Evolutionary conservation across 1,284 basidiomycete genomes (phyloP).

Genomic region (Kwoniella shivajii): DNA sequence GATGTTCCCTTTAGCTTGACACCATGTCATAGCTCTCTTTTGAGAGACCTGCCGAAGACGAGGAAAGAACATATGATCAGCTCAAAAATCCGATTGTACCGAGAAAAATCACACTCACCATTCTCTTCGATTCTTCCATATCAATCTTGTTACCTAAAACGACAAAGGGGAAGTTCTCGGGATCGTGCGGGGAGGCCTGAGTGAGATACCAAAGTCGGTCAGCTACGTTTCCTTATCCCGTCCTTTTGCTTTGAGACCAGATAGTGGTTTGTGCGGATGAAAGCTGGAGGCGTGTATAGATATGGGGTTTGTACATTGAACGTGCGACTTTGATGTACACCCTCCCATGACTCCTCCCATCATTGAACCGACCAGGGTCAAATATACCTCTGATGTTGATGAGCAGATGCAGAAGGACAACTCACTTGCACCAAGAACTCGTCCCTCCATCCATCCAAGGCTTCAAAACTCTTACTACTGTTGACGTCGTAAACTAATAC

Average conservation of each 20-base stretch:
- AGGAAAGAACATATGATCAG: not conserved
- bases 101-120: slow-evolving; percentile 62
- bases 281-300: too few species aligned
- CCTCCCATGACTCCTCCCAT: too few species aligned
- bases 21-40: slow-evolving; percentile 99
- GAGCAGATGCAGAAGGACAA: too few species aligned
- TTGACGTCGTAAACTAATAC: slow-evolving; percentile 99
- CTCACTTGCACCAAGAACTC: slow-evolving; percentile 84
- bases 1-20: slow-evolving; percentile 98
- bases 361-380: too few species aligned
- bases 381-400: too few species aligned
- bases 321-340: too few species aligned
- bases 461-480: slow-evolving; percentile 94
- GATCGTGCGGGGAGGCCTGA: slow-evolving; percentile 93
- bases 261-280: not conserved
- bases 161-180: slow-evolving; percentile 98
- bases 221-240: not conserved
- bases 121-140: slow-evolving; percentile 97
- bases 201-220: not conserved
- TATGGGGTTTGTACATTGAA: too few species aligned
- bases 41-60: slow-evolving; percentile 77
- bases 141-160: slow-evolving; percentile 99
- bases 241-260: not conserved
- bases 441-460: slow-evolving; percentile 94
- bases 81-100: not conserved